phyloP scores from a whole-genome alignment of 2,329 filamentous ascomycete genomes.

The Incumbomyces lentus region DNA sequence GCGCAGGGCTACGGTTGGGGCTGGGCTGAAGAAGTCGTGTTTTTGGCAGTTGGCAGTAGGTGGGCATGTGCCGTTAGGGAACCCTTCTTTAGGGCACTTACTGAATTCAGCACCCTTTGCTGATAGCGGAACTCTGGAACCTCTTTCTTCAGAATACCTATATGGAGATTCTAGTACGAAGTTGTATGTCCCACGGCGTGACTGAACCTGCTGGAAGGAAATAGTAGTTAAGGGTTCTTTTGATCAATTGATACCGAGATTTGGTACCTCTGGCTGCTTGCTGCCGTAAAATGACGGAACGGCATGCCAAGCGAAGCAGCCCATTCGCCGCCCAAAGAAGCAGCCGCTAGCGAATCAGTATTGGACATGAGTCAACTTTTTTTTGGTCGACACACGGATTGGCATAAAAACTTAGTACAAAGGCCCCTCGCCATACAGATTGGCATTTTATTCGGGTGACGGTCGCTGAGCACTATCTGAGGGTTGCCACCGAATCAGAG shows the following conservation, averaged over 20 bases:
- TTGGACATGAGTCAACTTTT: neutral
- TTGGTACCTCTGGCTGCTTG: too few species aligned
- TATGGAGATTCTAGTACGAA: too few species aligned
- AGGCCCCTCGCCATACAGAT: neutral
- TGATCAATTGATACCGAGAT: too few species aligned
- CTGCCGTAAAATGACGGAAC: neutral
- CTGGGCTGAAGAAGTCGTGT: neutral
- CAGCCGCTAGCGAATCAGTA: slow-evolving; percentile 1
- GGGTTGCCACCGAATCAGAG: neutral
- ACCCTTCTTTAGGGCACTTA: slow-evolving; percentile 1
- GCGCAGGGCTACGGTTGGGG: neutral
- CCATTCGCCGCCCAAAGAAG: neutral
- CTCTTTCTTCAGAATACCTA: too few species aligned
- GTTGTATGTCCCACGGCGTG: too few species aligned
- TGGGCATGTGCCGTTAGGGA: slow-evolving; percentile 4
- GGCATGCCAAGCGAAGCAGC: neutral
- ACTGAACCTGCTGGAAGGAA: too few species aligned
- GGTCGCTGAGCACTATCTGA: too few species aligned
- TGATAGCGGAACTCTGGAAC: too few species aligned
- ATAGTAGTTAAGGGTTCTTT: too few species aligned
- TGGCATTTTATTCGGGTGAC: too few species aligned
- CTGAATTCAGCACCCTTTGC: neutral
- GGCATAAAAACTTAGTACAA: neutral
- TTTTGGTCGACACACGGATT: neutral
- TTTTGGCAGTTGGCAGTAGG: neutral